phyloP scores from a whole-genome alignment of 2,329 filamentous ascomycete genomes.

The Colletotrichum cereale region DNA sequence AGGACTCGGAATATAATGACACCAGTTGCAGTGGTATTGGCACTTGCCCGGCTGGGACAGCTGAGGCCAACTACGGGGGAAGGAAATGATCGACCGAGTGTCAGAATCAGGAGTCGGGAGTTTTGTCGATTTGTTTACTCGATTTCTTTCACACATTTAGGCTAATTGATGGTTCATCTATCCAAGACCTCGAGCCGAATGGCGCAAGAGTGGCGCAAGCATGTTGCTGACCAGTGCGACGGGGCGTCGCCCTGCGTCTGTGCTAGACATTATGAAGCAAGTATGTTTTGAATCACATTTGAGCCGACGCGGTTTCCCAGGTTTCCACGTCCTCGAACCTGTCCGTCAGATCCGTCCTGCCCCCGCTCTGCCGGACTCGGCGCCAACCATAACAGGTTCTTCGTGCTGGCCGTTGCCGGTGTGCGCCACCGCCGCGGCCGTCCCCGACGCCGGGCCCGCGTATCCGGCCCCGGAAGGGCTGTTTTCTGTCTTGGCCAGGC shows the following conservation, averaged over 20 bases:
- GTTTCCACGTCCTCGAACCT: too few species aligned
- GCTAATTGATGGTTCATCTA: conserved; percentile 23
- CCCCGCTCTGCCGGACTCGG: conserved; percentile 4
- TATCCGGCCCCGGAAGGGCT: conserved; percentile 4
- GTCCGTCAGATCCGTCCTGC: background rate
- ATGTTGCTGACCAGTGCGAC: background rate
- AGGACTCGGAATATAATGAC: conserved; percentile 21
- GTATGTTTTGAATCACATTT: background rate
- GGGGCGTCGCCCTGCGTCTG: background rate
- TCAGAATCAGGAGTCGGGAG: conserved; percentile 32
- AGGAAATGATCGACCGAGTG: conserved; percentile 13
- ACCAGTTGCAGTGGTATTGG: background rate
- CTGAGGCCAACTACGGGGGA: background rate
- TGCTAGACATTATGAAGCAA: background rate
- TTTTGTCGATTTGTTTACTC: conserved; percentile 4
- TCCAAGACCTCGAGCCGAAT: background rate
- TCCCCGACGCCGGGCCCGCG: background rate
- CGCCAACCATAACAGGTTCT: conserved; percentile 17
- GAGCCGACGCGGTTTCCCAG: too few species aligned
- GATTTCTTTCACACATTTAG: conserved; percentile 22
- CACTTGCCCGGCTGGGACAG: conserved; percentile 18
- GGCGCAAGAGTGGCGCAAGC: too few species aligned
- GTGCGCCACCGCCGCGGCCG: background rate
- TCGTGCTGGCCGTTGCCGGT: conserved; percentile 3
- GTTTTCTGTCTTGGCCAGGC: conserved; percentile 52